phyloP scores from a whole-genome alignment of 768 basidiomycete species.

The Lactifluus echinatus region DNA sequence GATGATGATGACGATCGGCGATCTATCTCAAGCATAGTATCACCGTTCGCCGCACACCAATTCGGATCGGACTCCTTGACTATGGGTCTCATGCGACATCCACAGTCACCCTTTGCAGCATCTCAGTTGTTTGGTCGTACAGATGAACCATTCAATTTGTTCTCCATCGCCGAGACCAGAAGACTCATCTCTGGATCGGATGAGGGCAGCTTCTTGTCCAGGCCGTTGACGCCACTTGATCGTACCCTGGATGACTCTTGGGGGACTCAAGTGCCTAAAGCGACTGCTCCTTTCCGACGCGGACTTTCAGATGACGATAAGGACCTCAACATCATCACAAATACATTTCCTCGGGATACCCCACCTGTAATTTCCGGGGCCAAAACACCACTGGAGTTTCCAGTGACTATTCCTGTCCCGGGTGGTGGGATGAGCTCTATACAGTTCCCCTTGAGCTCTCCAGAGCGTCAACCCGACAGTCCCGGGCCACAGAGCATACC shows the following conservation, averaged over 20 bases:
- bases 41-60: slow-evolving; percentile 73
- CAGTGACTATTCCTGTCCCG: slow-evolving; percentile 42
- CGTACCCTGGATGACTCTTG: slow-evolving; percentile 34
- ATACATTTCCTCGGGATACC: slow-evolving; percentile 36
- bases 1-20: slow-evolving; percentile 87
- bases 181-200: slow-evolving; percentile 46
- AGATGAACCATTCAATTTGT: slow-evolving; percentile 72
- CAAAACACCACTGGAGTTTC: slow-evolving; percentile 52
- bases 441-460: slow-evolving; percentile 73
- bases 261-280: slow-evolving; percentile 36
- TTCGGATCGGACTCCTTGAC: slow-evolving; percentile 41
- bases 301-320: slow-evolving; percentile 72
- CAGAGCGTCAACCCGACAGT: slow-evolving; percentile 43
- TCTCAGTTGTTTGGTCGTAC: slow-evolving; percentile 74
- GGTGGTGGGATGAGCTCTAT: slow-evolving; percentile 59
- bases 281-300: slow-evolving; percentile 67
- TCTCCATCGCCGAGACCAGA: slow-evolving; percentile 73
- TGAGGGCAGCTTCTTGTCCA: slow-evolving; percentile 42
- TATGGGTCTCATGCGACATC: slow-evolving; percentile 39
- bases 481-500: slow-evolving; percentile 49
- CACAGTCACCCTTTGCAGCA: slow-evolving; percentile 83
- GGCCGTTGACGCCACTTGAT: slow-evolving; percentile 44
- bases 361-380: slow-evolving; percentile 36
- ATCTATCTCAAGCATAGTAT: slow-evolving; percentile 65
- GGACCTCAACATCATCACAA: slow-evolving; percentile 38